phyloP scores from a whole-genome alignment of 257 asterid species.

The Asclepias syriaca region DNA sequence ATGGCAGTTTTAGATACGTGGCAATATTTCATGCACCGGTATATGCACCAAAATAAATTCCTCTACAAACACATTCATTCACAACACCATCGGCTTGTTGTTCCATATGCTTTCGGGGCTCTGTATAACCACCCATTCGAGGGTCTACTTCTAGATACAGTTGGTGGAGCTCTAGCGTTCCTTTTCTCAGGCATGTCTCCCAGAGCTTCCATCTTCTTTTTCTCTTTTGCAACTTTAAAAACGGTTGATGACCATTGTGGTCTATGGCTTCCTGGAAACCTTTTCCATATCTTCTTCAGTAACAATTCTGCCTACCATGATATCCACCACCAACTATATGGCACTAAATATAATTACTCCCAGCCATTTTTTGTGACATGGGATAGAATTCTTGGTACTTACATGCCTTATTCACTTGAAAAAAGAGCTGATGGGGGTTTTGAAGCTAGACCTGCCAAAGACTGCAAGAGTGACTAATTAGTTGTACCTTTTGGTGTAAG shows the following conservation, averaged over 20 bases:
- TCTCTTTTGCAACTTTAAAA: conserved; percentile 84
- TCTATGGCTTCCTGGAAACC: conserved; percentile 85
- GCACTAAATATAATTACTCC: conserved; percentile 76
- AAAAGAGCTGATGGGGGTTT: conserved; percentile 65
- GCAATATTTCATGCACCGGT: conserved; percentile 92
- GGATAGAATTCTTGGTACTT: conserved; percentile 78
- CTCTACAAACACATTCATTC: conserved; percentile 82
- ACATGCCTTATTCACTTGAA: conserved; percentile 85
- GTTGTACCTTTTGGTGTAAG: conserved; percentile 32
- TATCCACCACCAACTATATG: conserved; percentile 83
- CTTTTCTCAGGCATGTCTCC: conserved; percentile 93
- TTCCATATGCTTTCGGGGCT: conserved; percentile 89
- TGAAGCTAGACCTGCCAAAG: conserved; percentile 70
- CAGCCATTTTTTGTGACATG: conserved; percentile 92
- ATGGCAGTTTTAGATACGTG: conserved; percentile 83
- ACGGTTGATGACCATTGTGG: conserved; percentile 95
- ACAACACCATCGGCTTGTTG: conserved; percentile 81
- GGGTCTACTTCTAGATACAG: conserved; percentile 81
- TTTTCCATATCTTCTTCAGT: conserved; percentile 59
- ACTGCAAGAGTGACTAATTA: conserved; percentile 48
- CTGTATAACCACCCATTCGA: conserved; percentile 91
- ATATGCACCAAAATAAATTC: conserved; percentile 93
- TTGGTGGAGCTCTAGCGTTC: conserved; percentile 82
- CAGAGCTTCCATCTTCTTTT: conserved; percentile 76
- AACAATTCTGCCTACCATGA: conserved; percentile 93